Base-by-base conservation (phyloP, 352 stramenopile species). In the Hyaloperonospora arabidopsidis region DNA sequence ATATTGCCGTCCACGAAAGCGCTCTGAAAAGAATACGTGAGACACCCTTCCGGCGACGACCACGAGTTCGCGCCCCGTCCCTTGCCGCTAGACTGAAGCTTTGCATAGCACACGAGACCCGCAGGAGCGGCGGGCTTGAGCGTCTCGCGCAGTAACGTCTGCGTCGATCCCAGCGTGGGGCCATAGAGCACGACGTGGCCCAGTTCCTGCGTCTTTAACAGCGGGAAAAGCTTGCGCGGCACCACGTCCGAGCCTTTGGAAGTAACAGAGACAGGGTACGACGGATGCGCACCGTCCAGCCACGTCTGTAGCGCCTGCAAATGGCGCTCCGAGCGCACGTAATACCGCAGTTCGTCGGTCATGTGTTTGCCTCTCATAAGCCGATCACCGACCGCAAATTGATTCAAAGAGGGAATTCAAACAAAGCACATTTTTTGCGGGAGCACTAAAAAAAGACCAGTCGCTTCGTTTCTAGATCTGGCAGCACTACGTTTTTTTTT, bases 11-110 rank as follows among this genome's bases (percentile, higher is more conserved):
- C 74, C 40, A 72, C 77, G 59, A 95, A 90, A 45, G 54, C 56
- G 63, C 79, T 93, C 62, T 86, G 86, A 72, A 92, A 96, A 45
- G 84, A 95, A 70, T 95, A 96, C 62, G 86, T 95, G 46, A 95
- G 76, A 68, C 87, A 96, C 47, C 87, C 87, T 50, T 92, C 76
- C 11, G 86, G 87, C 13, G 84, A 91, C 54, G 81, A 72, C 87
- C 87, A 96, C 63, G 74, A 79, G 72, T 96, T 95, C 45, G 67
- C 54, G 38, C 84, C 84, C 28, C 87, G 83, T n/a, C 86, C 87
- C 43, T 87, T 87, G 47, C 84, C 86, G 41, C 73, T 72, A 18
- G 80, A 65, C 61, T 95, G 84, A 50, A 86, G 65, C n/a, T 83
- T 63, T 49, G 82, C 91, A 65, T 85, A 92, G 60, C 82, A 93